Evolutionary conservation across 2,329 filamentous ascomycete genomes (phyloP), one percentile per base, ranked within the genome.

Genomic region (Sporothrix pseudoabietina): DNA sequence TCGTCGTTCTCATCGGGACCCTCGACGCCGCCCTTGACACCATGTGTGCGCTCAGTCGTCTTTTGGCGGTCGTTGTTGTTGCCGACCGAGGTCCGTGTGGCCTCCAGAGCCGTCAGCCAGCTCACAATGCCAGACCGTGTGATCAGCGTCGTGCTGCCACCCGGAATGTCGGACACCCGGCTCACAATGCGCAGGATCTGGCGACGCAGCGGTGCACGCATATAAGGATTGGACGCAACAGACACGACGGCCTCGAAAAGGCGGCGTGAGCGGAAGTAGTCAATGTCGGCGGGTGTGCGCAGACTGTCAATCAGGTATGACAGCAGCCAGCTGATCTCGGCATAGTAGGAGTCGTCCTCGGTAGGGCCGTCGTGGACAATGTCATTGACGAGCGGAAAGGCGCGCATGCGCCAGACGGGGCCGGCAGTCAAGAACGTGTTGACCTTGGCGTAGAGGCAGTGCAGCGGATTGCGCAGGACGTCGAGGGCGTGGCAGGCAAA

Each of bases 391-490:
- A 95, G 85, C 8, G 96, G 87, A 32, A 96, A 88, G 78, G 92
- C 88, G 22, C 90, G 79, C 49, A 69, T 44, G 6, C 90, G 86
- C 95, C 95, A 98, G 32, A 86, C 81, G 0, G 95, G 94, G 0
- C 90, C 88, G 70, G 90, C 90, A 30, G 93, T 93, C 49, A 98
- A 87, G 80, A 94, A 98, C 6, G 87, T 85, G 83, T 97, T 97
- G 81, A 96, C 84, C 80, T 97, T 97, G 73, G 90, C 88, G 80
- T 97, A 98, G 52, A 98, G 87, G 74, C 88, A 89, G 79, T 97
- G 93, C 19, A 94, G 86, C 0, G 95, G 95, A 75, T 93, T 90
- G 30, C 86, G 87, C 63, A 97, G 83, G 19, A 97, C 89, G 1
- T 87, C 83, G 8, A 97, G 85, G 0, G 90, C 89, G 76, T 89